These are phyloP conservation scores for Alternaria hordeiaustralica DNA, from an alignment of 2,329 filamentous ascomycete species.

Conservation along the genomic window DNA sequence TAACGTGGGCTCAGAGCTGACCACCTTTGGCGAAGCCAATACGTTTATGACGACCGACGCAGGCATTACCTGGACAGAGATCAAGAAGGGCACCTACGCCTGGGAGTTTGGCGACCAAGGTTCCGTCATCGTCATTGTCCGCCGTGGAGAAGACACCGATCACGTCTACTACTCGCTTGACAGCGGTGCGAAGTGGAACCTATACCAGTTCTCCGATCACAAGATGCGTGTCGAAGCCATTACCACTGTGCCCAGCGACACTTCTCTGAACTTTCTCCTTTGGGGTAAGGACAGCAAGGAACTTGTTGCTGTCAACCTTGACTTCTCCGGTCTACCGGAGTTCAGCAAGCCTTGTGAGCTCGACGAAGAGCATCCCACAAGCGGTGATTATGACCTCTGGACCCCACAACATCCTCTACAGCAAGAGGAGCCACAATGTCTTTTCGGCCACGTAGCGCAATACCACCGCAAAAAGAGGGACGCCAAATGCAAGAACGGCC, in stretches of 20 bases:
- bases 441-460: conserved; percentile 89
- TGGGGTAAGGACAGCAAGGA: conserved; percentile 72
- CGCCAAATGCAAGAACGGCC: conserved; percentile 80
- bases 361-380: conserved; percentile 65
- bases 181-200: conserved; percentile 79
- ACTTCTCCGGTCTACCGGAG: conserved; percentile 75
- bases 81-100: conserved; percentile 86
- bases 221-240: conserved; percentile 79
- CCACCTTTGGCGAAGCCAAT: conserved; percentile 72
- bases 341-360: conserved; percentile 74
- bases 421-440: conserved; percentile 76
- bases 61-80: conserved; percentile 84
- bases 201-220: conserved; percentile 73
- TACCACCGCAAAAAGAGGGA: conserved; percentile 91
- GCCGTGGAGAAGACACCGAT: conserved; percentile 71
- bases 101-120: conserved; percentile 98
- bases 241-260: conserved; percentile 86
- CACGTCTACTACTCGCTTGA: conserved; percentile 77
- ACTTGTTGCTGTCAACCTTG: conserved; percentile 79
- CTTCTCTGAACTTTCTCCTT: conserved; percentile 87
- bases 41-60: conserved; percentile 92
- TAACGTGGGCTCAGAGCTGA: conserved; percentile 81
- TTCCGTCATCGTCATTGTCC: conserved; percentile 86
- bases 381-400: conserved; percentile 85
- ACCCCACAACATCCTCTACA: conserved; percentile 81